phyloP scores from a whole-genome alignment of 2,329 filamentous ascomycete species.

The Atkinsonella texensis region DNA sequence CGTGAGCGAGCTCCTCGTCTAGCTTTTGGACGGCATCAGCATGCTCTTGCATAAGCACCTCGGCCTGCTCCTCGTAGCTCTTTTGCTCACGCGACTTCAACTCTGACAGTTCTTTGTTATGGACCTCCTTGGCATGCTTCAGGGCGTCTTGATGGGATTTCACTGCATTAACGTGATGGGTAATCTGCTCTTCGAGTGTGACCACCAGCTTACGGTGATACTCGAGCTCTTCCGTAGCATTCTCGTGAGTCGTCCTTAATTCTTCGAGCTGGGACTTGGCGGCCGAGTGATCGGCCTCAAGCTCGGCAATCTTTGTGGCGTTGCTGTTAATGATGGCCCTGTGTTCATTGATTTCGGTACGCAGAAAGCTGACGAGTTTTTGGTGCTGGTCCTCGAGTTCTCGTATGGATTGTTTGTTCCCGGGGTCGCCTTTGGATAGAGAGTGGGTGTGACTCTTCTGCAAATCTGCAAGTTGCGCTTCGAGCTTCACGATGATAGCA shows the following conservation, averaged over 20 bases:
- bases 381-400: conserved; percentile 45
- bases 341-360: conserved; percentile 69
- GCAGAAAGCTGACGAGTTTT: conserved; percentile 48
- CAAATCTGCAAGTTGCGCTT: conserved; percentile 43
- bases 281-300: conserved; percentile 60
- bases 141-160: conserved; percentile 41
- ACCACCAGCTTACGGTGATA: conserved; percentile 35
- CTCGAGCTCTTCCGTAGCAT: conserved; percentile 31
- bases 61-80: conserved; percentile 45
- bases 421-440: conserved; percentile 26
- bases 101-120: conserved; percentile 37
- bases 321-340: conserved; percentile 61
- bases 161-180: conserved; percentile 45
- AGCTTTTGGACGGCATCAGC: conserved; percentile 42
- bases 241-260: conserved; percentile 46
- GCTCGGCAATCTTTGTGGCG: conserved; percentile 53
- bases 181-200: conserved; percentile 46
- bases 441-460: conserved; percentile 37
- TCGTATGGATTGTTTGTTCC: conserved; percentile 27
- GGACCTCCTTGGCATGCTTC: conserved; percentile 34
- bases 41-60: conserved; percentile 48
- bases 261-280: conserved; percentile 58
- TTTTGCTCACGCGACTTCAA: conserved; percentile 37
- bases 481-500: conserved; percentile 60
- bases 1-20: conserved; percentile 50